Base-by-base conservation (phyloP, 768 basidiomycete genomes). In the Collybia mongolica region DNA sequence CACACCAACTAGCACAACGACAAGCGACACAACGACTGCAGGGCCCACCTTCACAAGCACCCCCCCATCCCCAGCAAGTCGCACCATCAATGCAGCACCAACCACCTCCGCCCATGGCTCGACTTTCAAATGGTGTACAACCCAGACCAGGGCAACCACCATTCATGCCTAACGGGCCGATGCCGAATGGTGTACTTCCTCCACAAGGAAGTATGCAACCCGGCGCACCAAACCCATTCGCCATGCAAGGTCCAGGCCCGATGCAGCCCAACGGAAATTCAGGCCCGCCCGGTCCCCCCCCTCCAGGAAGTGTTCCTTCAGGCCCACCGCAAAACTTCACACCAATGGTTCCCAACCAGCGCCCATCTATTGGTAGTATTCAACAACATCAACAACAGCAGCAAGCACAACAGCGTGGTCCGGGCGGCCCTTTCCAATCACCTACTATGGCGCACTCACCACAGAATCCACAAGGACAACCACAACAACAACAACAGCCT, bases 361-460 rank as follows among this genome's bases (percentile, higher is more conserved):
- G 48, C 29, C 47, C 60, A 15, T 51, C 52, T 38, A 20, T 59
- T 18, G 57, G 58, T 15, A 57, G 55, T 32, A 59, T 56, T 14
- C 65, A 60, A 45, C 62, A 50, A 35, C 55, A 48, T 28, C 61
- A 57, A 42, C 59, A 53, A 32, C 54, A 49, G 2, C 61, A 53
- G 5, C 58, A 53, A 42, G 55, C 59, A 49, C 71, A 62, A 37
- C 77, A 74, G 53, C 77, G 76, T 19, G 65, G 60, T 2, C 70
- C 75, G 17, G 78, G 79, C 48, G 81, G 77, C 12, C 77, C 79
- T 7, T 87, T 82, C 63, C 82, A 77, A 37, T 86, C 84, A 18
- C 86, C 86, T 3, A 83, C 79, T 2, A 83, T 87, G 66, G 72
- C 82, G 2, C 76, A 79, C 44, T 83, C 84, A 3, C 79, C 82